Base-by-base conservation (phyloP, 2,329 filamentous ascomycete species). In the Didymella exigua region DNA sequence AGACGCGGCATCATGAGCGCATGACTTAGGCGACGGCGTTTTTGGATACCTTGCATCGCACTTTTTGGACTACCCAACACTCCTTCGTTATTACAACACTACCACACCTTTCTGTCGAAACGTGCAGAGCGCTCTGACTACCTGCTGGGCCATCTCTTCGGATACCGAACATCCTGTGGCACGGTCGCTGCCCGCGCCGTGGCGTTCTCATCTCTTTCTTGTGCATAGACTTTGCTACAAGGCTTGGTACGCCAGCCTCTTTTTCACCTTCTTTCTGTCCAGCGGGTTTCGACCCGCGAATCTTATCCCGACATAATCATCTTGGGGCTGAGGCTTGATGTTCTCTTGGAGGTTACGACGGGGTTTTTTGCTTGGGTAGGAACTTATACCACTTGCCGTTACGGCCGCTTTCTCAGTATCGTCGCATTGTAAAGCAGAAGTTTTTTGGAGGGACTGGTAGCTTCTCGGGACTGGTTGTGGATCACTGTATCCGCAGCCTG, bases 11-110 rank as follows among this genome's bases (percentile, higher is more conserved):
- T 60, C 34, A 58, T 36, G 58, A 58, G 55, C 58, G 58, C 54
- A 58, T 56, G 56, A 58, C 47, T 53, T 58, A 44, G 49, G 54
- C 58, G 45, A 55, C 38, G 58, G 58, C 58, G 58, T 60, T 60
- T 53, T 23, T 50, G 48, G 50, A 52, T 33, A 53, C 14, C 24
- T 46, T 52, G 41, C 52, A 55, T 52, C 26, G 16, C 38, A 43
- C 48, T 56, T 33, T 26, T 38, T 43, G 42, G 37, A 48, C 31
- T 44, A 26, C 43, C 43, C 53, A 56, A 46, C 52, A 50, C 46
- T 54, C 38, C 42, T 55, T 55, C 19, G 4, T 19, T 41, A 37
- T 16, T 31, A 23, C 31, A 42, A 30, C 14, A 43, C 33, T 52
- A 34, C 36, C 21, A 24, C 33, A 23, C 8, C 19, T 19, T 27